Base-by-base conservation (phyloP, 805 yeast species). In the Saturnispora galanensis region DNA sequence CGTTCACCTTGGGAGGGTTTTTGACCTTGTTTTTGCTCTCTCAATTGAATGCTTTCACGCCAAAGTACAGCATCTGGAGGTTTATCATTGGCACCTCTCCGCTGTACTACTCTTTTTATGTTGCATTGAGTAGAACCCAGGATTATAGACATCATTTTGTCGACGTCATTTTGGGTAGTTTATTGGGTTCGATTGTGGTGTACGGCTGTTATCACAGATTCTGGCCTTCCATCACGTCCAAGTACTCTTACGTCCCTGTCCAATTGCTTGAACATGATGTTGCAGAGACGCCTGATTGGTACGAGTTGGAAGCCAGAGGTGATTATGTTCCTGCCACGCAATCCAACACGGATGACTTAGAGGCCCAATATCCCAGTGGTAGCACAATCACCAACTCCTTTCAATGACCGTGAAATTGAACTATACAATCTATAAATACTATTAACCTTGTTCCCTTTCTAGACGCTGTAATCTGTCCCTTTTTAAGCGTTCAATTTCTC, bases 71-170 rank as follows among this genome's bases (percentile, higher is more conserved):
- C 2, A 69, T 77, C 1, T 80, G 87, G 84, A 74, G 89, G 57
- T 66, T 74, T 38, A 50, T 74, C 2, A 56, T 80, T 3, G 65
- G 79, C 1, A 56, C 65, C 9, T 45, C 71, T n/a, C 93, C 93
- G 2, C 56, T 73, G 1, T 53, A 86, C 5, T 71, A 83, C 6
- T 96, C 97, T 0, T 56, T 74, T 1, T 70, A 81, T 50, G 79
- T 90, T 52, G 97, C 97, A 0, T 62, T 85, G 38, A 78, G 93
- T 34, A 74, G 98, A 55, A 85, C 96, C 1, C 82, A 84, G 55
- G 98, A 90, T 63, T 89, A 89, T 64, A 73, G 97, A 59, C 98
- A 90, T 58, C 97, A 90, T 63, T 87, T 85, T 57, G 68, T 84
- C 13, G 98, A 90, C 62, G 82, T 93, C 1, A 53, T 83, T 1